Evolutionary conservation across 192 early-diverging fungal genomes (phyloP), one percentile per base, ranked within the genome.

Genomic region (Phlyctochytrium bullatum): DNA sequence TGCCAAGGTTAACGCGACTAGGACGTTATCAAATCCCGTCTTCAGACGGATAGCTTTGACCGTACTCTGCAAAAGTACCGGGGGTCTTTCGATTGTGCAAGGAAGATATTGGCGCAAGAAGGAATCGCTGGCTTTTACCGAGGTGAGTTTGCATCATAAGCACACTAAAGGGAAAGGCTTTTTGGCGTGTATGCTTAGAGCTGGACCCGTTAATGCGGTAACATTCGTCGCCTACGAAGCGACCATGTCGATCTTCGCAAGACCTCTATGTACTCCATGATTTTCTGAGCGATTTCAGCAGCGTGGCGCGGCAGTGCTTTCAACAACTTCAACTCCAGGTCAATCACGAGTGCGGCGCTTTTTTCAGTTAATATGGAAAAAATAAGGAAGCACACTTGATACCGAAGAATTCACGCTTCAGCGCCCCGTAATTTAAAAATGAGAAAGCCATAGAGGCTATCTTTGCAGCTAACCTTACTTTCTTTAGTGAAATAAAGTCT

Each of bases 401-500:
- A n/a, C n/a, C n/a, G n/a, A n/a, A n/a, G n/a, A n/a, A n/a, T n/a
- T n/a, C n/a, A n/a, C n/a, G n/a, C n/a, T n/a, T n/a, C n/a, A n/a
- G n/a, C n/a, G n/a, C n/a, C n/a, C n/a, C n/a, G n/a, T n/a, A n/a
- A n/a, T n/a, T n/a, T n/a, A n/a, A n/a, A n/a, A n/a, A n/a, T n/a
- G n/a, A n/a, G n/a, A n/a, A n/a, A n/a, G n/a, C n/a, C n/a, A n/a
- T n/a, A n/a, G n/a, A n/a, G n/a, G n/a, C n/a, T n/a, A n/a, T n/a
- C n/a, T n/a, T n/a, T n/a, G n/a, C n/a, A 91, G 69, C 94, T 93
- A 25, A 97, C 90, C 77, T 98, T 96, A 27, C 90, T 92, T 63
- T 91, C 90, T 77, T 97, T 98, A 1, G 95, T 97, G 70, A 97
- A 98, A 69, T 95, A 98, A 32, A 98, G 81, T 29, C 92, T 72